Evolutionary conservation across 2,329 filamentous ascomycete species (phyloP).

Genomic region (Coniosporium tulheliwenetii): DNA sequence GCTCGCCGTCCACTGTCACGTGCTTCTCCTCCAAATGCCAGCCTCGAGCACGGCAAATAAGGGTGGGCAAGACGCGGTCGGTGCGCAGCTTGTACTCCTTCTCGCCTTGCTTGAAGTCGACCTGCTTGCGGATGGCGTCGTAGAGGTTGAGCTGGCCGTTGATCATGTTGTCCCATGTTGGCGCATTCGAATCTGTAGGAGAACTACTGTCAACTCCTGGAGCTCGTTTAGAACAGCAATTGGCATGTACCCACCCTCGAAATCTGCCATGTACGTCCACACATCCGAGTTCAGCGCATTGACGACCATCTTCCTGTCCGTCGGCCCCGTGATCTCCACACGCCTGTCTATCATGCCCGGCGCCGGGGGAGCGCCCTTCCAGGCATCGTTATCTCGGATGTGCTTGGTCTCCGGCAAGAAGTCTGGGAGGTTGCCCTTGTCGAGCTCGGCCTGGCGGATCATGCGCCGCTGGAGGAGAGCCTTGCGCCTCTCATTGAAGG

Average conservation of each 20-base stretch:
- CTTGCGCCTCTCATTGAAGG: conserved; percentile 85
- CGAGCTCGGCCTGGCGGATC: conserved; percentile 79
- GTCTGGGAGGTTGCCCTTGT: conserved; percentile 76
- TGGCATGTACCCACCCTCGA: conserved; percentile 55
- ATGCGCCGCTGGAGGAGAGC: conserved; percentile 73
- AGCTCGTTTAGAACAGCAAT: not conserved
- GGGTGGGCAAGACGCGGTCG: conserved; percentile 70
- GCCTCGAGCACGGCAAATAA: conserved; percentile 87
- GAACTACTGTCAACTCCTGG: not conserved
- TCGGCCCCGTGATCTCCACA: conserved; percentile 94
- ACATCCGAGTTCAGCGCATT: conserved; percentile 93
- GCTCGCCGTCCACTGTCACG: conserved; percentile 85
- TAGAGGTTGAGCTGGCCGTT: conserved; percentile 96
- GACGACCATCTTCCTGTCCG: conserved; percentile 97
- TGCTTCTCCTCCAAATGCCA: conserved; percentile 99
- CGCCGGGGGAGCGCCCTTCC: conserved; percentile 83
- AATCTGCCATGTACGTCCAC: conserved; percentile 99
- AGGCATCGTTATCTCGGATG: conserved; percentile 85
- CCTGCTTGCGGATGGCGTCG: conserved; percentile 81
- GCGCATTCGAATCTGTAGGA: conserved; percentile 68
- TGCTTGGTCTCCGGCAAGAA: conserved; percentile 93
- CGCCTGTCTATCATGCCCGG: conserved; percentile 86
- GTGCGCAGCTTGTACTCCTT: conserved; percentile 98
- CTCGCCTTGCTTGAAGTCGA: conserved; percentile 88
- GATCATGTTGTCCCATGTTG: conserved; percentile 99